Evolutionary conservation across 2,329 filamentous ascomycete genomes (phyloP).

Genomic region (Aspergillus luchuensis): DNA sequence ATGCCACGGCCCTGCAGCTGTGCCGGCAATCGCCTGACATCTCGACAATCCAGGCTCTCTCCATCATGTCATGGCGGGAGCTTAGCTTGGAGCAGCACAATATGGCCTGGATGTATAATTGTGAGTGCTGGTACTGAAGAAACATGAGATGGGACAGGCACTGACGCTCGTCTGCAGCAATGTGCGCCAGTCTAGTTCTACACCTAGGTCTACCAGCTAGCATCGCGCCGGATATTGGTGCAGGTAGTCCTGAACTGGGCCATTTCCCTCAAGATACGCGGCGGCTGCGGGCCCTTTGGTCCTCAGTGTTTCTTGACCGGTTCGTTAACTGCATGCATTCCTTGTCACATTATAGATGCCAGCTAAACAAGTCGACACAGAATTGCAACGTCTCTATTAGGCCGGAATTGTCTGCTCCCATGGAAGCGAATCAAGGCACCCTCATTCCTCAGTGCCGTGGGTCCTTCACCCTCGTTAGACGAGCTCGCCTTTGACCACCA

Average conservation of each 20-base stretch:
- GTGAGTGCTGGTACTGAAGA: not conserved
- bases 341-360: not conserved
- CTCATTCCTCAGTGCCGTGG: not conserved
- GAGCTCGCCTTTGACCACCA: conserved; percentile 8
- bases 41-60: not conserved
- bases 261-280: not conserved
- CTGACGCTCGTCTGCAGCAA: not conserved
- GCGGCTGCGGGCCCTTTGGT: conserved; percentile 1
- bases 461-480: not conserved
- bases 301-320: conserved; percentile 7
- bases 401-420: not conserved
- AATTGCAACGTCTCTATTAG: not conserved
- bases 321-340: not conserved
- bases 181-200: not conserved
- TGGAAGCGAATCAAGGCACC: conserved; percentile 1
- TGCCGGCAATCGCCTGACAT: conserved; percentile 1
- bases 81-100: conserved; percentile 6
- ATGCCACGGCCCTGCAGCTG: not conserved
- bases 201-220: not conserved
- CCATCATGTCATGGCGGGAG: conserved; percentile 10
- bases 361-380: not conserved
- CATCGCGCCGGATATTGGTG: not conserved
- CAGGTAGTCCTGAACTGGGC: not conserved
- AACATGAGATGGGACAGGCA: not conserved
- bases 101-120: conserved; percentile 12